These are phyloP conservation scores for Vishniacozyma victoriae DNA, from an alignment of 768 basidiomycete genomes.

Conservation along the genomic window DNA sequence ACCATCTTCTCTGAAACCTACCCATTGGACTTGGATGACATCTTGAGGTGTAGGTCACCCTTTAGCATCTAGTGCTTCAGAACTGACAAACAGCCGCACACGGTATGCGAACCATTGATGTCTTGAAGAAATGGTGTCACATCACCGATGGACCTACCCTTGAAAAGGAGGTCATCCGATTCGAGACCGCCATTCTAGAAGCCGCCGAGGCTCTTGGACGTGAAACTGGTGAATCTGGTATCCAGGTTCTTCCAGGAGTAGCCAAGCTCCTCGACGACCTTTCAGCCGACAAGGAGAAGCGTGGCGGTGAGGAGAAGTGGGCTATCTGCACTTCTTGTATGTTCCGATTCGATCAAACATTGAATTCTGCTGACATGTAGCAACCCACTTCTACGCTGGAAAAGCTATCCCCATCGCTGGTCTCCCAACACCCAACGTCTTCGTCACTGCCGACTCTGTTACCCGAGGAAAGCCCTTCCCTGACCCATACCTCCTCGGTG, in stretches of 20 bases:
- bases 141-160: slow-evolving; percentile 49
- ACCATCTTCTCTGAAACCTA: slow-evolving; percentile 62
- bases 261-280: slow-evolving; percentile 43
- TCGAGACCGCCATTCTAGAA: slow-evolving; percentile 54
- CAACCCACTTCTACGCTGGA: slow-evolving; percentile 69
- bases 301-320: slow-evolving; percentile 59
- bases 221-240: slow-evolving; percentile 34
- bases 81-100: slow-evolving; percentile 53
- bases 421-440: slow-evolving; percentile 55
- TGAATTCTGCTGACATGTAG: slow-evolving; percentile 47
- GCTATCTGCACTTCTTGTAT: slow-evolving; percentile 79
- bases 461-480: slow-evolving; percentile 76
- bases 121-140: slow-evolving; percentile 65
- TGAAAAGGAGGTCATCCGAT: slow-evolving; percentile 60
- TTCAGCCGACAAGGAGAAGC: slow-evolving; percentile 27
- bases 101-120: slow-evolving; percentile 71
- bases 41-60: slow-evolving; percentile 37
- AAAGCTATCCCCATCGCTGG: slow-evolving; percentile 63
- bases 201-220: slow-evolving; percentile 50
- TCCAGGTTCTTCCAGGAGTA: slow-evolving; percentile 63
- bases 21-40: slow-evolving; percentile 43
- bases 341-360: slow-evolving; percentile 4
- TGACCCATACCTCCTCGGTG: slow-evolving; percentile 78
- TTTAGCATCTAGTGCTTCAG: neutral
- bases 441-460: slow-evolving; percentile 74